phyloP scores from a whole-genome alignment of 2,329 filamentous ascomycete species.

The Gaeumannomyces sp. region DNA sequence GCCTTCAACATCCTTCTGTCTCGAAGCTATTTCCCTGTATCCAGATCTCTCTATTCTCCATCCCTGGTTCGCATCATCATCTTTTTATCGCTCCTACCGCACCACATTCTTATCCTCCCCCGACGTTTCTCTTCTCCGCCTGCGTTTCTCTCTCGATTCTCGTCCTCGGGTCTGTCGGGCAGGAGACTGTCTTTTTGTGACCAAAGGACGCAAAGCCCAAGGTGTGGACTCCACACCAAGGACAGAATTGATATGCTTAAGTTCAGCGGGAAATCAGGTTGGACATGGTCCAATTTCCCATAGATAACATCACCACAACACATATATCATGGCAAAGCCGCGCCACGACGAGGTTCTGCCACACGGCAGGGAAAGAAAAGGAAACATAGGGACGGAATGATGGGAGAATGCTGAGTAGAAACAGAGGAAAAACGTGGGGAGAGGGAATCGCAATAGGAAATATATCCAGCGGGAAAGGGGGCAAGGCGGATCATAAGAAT shows the following conservation, averaged over 20 bases:
- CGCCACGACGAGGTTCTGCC: neutral
- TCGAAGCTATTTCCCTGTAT: neutral
- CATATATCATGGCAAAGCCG: neutral
- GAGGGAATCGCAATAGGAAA: neutral
- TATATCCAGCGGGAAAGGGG: neutral
- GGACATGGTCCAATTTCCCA: neutral
- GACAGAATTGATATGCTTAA: neutral
- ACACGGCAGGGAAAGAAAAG: neutral
- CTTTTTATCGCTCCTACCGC: too few species aligned
- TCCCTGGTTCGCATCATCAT: neutral
- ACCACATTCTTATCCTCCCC: neutral
- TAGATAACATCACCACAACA: neutral
- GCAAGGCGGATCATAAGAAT: neutral
- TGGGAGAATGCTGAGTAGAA: too few species aligned
- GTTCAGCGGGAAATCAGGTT: constrained; percentile 1
- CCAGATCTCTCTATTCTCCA: neutral
- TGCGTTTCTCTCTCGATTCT: neutral
- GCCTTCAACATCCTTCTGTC: neutral
- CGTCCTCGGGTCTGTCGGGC: too few species aligned
- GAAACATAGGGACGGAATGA: neutral
- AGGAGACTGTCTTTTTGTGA: neutral
- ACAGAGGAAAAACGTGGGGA: too few species aligned
- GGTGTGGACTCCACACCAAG: neutral
- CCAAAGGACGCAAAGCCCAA: neutral
- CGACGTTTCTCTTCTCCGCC: neutral